A percentile compares a stretch with the other conserved stretches of the same genome.
Evolutionary conservation across 805 yeast species (phyloP).

Genomic region (Sugiyamaella qingdaonensis): DNA sequence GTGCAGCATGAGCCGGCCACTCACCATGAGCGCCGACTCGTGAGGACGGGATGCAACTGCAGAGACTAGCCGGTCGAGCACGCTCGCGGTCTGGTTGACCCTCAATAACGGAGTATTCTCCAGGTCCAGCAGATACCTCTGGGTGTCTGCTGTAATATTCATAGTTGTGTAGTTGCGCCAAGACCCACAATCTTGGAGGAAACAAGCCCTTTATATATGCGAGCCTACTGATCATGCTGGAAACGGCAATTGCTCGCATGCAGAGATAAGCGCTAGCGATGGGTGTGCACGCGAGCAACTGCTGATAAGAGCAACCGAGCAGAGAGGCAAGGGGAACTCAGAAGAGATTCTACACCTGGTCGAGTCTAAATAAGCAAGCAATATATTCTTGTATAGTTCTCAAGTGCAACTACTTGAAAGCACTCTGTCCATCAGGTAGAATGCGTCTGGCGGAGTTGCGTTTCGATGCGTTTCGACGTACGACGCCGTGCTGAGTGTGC

Average conservation of each 20-base stretch:
- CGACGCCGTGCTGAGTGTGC: no score
- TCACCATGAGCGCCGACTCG: constrained; percentile 1
- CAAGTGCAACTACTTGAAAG: no score
- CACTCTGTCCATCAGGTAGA: no score
- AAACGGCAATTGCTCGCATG: neutral
- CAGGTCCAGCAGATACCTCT: constrained; percentile 6
- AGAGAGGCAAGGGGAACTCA: no score
- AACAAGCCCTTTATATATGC: neutral
- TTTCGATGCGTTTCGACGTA: no score
- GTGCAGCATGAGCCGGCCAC: neutral
- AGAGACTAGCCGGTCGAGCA: neutral
- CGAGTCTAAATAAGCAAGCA: no score
- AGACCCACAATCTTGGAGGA: neutral
- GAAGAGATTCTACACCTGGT: no score
- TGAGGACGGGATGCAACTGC: neutral
- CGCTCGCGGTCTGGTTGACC: neutral
- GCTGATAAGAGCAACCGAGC: neutral
- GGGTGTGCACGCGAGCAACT: neutral
- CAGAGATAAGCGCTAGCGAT: neutral
- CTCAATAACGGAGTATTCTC: constrained; percentile 5
- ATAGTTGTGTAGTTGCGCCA: no score
- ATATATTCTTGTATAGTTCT: no score
- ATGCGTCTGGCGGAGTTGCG: no score
- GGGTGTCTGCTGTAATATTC: neutral
- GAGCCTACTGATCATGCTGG: neutral